Evolutionary conservation across 163 green algal genomes (phyloP).

Genomic region (Volvox carteri): DNA sequence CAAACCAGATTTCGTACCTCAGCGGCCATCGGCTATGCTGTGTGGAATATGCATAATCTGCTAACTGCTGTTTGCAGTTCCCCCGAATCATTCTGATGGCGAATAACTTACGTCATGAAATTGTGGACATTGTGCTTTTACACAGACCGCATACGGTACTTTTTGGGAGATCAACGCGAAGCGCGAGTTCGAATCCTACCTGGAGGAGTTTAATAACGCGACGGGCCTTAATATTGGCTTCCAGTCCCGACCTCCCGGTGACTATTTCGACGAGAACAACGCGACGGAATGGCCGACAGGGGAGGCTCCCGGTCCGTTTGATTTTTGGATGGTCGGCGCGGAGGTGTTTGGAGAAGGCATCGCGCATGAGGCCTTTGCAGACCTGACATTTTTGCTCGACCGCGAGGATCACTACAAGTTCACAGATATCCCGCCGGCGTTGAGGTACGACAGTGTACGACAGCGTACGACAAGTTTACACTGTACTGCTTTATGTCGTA

Average conservation of each 20-base stretch:
- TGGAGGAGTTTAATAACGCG: neutral
- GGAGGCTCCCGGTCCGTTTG: neutral
- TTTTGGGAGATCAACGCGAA: neutral
- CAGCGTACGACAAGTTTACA: neutral
- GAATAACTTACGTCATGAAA: neutral
- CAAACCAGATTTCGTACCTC: neutral
- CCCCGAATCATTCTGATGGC: neutral
- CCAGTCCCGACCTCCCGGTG: neutral
- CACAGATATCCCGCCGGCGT: neutral
- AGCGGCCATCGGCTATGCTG: neutral
- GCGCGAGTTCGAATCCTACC: neutral
- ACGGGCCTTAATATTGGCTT: neutral
- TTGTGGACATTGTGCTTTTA: neutral
- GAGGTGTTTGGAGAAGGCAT: slow-evolving; percentile 28
- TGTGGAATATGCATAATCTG: neutral
- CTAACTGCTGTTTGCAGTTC: neutral
- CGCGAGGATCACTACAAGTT: neutral
- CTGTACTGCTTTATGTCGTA: neutral
- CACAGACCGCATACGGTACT: neutral
- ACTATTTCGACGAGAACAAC: neutral
- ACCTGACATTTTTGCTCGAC: neutral
- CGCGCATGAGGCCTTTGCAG: neutral
- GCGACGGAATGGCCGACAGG: neutral
- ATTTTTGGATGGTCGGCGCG: slow-evolving; percentile 6
- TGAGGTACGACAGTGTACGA: neutral